Base-by-base conservation (phyloP, 495 filamentous ascomycete species). In the Penicillium psychrofluorescens region DNA sequence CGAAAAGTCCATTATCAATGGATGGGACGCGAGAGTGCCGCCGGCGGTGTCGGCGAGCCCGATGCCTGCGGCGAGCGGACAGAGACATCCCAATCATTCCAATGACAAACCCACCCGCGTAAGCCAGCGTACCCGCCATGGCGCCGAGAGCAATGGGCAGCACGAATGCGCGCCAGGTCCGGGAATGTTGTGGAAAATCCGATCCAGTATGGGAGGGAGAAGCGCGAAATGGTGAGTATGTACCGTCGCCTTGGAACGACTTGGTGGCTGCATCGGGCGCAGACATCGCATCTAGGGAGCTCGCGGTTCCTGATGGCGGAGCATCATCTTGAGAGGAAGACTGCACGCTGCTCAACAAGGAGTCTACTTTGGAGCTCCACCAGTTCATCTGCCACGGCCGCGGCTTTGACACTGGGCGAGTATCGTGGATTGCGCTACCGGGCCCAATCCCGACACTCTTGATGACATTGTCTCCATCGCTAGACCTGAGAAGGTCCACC, bases 81-180 rank as follows among this genome's bases (percentile, higher is more conserved):
- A 74, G 33, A 13, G 60, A 62, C 34, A 69, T 62, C 30, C 59
- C 39, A 0, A 61, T 27, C 36, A 62, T 60, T 7, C 71, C 71
- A 9, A 70, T 31, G 12, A 69, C 29, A 54, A 71, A 72, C 7
- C 71, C 71, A 0, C 69, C 43, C 29, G 66, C 45, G 30, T 63
- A 67, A 35, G 68, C 68, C 1, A 66, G 40, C 14, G 71, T 44
- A n/a, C 70, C 68, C 6, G 65, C 62, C 0, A 53, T 48, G 2
- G 66, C 47, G n/a, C 71, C 70, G 0, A 69, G 48, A 1, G 67
- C 37, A 7, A 55, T 62, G 1, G 66, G 66, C 4, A 73, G 49
- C n/a, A 75, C 45, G n/a, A 61, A 51, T 55, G 6, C 55, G 54
- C 6, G 68, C 30, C 0, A 67, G 43, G 10, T 56, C 48, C 38